phyloP scores from a whole-genome alignment of 75 land plant species.

The Picea sitchensis region DNA sequence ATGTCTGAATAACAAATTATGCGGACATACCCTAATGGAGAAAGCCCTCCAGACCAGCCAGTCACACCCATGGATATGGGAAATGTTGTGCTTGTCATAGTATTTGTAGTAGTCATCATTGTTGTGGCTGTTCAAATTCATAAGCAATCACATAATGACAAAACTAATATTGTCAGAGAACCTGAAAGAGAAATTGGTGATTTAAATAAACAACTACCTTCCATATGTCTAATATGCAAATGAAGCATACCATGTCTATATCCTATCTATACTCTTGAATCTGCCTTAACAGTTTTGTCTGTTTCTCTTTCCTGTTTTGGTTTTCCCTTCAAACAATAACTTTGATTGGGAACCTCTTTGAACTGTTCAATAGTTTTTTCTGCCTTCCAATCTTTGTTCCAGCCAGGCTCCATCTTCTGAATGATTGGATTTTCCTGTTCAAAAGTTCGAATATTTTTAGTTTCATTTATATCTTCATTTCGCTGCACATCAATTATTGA shows the following conservation, averaged over 20 bases:
- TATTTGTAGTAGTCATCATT: not conserved
- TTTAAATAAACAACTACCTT: not conserved
- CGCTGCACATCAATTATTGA: not conserved
- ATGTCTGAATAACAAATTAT: not conserved
- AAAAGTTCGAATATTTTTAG: not conserved
- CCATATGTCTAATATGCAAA: not conserved
- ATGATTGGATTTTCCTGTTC: not conserved
- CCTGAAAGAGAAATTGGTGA: not conserved
- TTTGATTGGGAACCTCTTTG: constrained; percentile 1
- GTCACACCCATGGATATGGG: constrained; percentile 6
- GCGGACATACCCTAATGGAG: not conserved
- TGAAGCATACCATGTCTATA: constrained; percentile 3
- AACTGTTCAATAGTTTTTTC: not conserved
- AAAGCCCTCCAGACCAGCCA: not conserved
- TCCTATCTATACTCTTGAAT: constrained; percentile 4
- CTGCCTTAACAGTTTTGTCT: constrained; percentile 3
- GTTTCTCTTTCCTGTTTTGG: not conserved
- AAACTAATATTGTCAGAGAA: not conserved
- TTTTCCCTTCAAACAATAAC: not conserved
- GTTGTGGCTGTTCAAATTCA: not conserved
- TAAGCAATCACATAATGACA: not conserved
- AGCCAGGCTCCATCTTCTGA: not conserved
- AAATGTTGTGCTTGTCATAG: not conserved
- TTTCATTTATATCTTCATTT: not conserved
- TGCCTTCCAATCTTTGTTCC: not conserved